Evolutionary conservation across 768 basidiomycete species (phyloP).

Genomic region (Polyporus arcularius): DNA sequence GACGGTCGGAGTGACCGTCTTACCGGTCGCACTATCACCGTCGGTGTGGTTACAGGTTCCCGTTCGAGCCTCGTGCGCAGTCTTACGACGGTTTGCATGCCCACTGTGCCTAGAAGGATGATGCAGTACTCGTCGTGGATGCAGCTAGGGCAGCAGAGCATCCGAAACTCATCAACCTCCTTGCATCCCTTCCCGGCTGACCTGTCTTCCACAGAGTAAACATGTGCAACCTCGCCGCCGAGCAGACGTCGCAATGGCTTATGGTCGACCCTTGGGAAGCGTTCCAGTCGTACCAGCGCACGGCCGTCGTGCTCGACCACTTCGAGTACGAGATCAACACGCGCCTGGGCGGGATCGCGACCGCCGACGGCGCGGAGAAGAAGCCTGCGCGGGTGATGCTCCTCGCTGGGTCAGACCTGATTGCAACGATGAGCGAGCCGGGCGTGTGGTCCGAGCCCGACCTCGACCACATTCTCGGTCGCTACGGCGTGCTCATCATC

Average conservation of each 20-base stretch:
- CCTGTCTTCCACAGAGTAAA: constrained; percentile 56
- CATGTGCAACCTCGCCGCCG: constrained; percentile 88
- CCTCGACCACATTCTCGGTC: constrained; percentile 93
- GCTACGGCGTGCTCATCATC: constrained; percentile 92
- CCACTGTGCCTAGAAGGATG: too few species aligned
- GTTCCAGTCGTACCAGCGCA: constrained; percentile 91
- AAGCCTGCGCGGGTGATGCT: constrained; percentile 85
- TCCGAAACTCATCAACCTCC: too few species aligned
- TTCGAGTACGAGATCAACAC: constrained; percentile 95
- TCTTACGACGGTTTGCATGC: too few species aligned
- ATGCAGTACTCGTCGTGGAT: too few species aligned
- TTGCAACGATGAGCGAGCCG: constrained; percentile 97
- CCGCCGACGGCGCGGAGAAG: constrained; percentile 50
- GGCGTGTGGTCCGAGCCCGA: constrained; percentile 96
- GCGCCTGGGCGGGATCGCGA: constrained; percentile 74
- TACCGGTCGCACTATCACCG: too few species aligned
- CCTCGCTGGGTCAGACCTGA: constrained; percentile 96
- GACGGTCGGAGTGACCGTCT: too few species aligned
- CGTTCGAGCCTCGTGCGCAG: too few species aligned
- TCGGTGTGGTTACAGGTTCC: too few species aligned
- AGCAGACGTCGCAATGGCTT: constrained; percentile 89
- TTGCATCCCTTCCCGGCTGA: not conserved
- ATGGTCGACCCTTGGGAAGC: constrained; percentile 99
- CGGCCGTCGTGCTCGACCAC: constrained; percentile 96
- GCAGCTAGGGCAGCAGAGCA: too few species aligned